These are phyloP conservation scores for Platanthera zijinensis DNA, from an alignment of 106 monocot species.

Conservation along the genomic window DNA sequence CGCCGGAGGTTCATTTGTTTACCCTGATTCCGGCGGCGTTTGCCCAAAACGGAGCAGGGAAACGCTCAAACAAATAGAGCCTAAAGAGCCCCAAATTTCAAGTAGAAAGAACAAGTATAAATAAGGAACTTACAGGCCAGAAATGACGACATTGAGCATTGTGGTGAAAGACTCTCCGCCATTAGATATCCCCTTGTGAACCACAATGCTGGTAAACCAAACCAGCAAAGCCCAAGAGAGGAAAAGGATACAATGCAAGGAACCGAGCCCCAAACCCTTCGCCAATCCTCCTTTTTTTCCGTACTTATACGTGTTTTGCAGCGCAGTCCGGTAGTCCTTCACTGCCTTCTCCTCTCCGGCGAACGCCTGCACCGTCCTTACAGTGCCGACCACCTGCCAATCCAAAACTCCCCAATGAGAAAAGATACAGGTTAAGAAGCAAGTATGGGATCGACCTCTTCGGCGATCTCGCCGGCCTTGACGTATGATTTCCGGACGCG, in stretches of 20 bases:
- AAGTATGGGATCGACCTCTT: constrained; percentile 46
- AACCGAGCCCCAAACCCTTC: constrained; percentile 86
- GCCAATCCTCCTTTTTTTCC: constrained; percentile 83
- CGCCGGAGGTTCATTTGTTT: too few relatives aligned
- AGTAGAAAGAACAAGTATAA: not conserved
- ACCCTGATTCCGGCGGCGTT: too few relatives aligned
- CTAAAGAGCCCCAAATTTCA: too few relatives aligned
- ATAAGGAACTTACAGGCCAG: constrained; percentile 66
- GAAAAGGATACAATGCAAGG: constrained; percentile 79
- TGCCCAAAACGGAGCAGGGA: too few relatives aligned
- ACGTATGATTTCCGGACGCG: constrained; percentile 91
- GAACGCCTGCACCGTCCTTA: constrained; percentile 90
- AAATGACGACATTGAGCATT: constrained; percentile 97
- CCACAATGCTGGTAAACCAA: constrained; percentile 88
- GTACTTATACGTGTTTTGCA: constrained; percentile 68
- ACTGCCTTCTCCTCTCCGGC: constrained; percentile 94
- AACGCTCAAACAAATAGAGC: too few relatives aligned
- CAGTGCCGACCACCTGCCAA: constrained; percentile 72
- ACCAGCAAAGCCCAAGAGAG: constrained; percentile 89
- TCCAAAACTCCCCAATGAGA: not conserved
- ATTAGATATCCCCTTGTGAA: constrained; percentile 77
- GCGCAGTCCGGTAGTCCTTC: constrained; percentile 39
- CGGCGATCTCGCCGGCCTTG: constrained; percentile 90
- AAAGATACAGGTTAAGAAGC: not conserved
- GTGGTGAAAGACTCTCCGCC: constrained; percentile 97